Conservation (phyloP, 192 early-diverging fungal genomes). For the Linnemannia elongata region DNA sequence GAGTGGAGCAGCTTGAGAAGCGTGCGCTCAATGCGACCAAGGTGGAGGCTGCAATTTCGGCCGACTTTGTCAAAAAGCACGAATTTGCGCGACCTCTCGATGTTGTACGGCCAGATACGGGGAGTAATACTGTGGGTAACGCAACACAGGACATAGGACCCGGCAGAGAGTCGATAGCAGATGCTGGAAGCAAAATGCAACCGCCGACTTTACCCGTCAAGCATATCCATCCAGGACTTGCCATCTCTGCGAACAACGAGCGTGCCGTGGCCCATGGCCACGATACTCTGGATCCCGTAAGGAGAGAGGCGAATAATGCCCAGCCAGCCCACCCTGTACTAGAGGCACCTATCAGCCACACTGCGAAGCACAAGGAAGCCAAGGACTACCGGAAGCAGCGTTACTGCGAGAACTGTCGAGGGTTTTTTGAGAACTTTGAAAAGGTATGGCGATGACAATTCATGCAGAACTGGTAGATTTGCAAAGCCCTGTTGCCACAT, state of each 20-base stretch:
- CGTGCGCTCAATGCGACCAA: slow-evolving; percentile 26
- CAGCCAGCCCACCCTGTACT: neutral
- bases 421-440: slow-evolving; percentile 12
- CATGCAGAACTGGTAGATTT: neutral
- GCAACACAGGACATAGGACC: neutral
- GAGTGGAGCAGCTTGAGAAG: slow-evolving; percentile 39
- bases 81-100: slow-evolving; percentile 24
- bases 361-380: neutral
- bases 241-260: neutral
- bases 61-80: slow-evolving; percentile 6
- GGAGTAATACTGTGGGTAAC: no score
- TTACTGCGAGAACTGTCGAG: slow-evolving; percentile 48
- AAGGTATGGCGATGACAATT: slow-evolving; percentile 5
- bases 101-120: neutral
- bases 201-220: neutral
- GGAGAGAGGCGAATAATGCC: neutral
- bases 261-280: neutral
- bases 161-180: neutral
- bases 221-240: neutral
- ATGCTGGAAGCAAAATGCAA: neutral
- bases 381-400: slow-evolving; percentile 17
- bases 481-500: neutral
- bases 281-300: neutral
- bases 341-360: neutral
- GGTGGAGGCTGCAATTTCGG: slow-evolving; percentile 3